phyloP scores from a whole-genome alignment of 495 filamentous ascomycete genomes.

The Podospora conica region DNA sequence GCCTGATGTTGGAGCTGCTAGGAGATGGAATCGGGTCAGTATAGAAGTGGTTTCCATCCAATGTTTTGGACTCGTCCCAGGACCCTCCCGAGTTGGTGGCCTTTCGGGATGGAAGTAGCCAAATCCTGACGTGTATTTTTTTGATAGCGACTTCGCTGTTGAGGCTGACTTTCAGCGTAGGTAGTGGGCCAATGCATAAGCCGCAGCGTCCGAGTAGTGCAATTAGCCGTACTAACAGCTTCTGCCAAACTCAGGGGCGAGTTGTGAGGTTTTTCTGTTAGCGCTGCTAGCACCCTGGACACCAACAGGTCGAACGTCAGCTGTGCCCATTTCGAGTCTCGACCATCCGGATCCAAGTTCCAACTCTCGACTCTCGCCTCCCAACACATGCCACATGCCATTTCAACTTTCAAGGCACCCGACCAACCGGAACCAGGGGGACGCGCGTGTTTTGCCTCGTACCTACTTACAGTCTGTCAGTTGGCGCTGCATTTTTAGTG shows the following conservation, averaged over 20 bases:
- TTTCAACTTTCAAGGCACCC: not conserved
- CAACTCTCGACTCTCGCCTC: not conserved
- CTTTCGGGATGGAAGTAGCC: not conserved
- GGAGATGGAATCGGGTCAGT: not conserved
- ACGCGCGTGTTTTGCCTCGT: not conserved
- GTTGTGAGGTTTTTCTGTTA: not conserved
- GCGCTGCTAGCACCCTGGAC: not conserved
- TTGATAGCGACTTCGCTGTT: conserved; percentile 9
- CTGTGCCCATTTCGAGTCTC: not conserved
- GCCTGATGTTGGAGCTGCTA: not conserved
- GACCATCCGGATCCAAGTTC: too few species aligned
- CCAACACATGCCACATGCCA: not conserved
- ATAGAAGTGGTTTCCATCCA: not conserved
- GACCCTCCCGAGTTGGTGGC: not conserved
- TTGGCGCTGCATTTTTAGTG: not conserved
- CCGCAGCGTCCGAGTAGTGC: conserved; percentile 2
- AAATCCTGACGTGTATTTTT: not conserved
- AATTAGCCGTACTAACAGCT: conserved; percentile 12
- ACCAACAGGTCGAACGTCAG: conserved; percentile 19
- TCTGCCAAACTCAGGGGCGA: not conserved
- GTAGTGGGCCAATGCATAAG: conserved; percentile 14
- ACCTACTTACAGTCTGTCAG: too few species aligned
- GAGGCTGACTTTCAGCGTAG: conserved; percentile 16
- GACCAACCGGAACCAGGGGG: not conserved
- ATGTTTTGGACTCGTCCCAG: not conserved